Conservation (phyloP, 306 rosid genomes). For the Castanospermum australe region DNA sequence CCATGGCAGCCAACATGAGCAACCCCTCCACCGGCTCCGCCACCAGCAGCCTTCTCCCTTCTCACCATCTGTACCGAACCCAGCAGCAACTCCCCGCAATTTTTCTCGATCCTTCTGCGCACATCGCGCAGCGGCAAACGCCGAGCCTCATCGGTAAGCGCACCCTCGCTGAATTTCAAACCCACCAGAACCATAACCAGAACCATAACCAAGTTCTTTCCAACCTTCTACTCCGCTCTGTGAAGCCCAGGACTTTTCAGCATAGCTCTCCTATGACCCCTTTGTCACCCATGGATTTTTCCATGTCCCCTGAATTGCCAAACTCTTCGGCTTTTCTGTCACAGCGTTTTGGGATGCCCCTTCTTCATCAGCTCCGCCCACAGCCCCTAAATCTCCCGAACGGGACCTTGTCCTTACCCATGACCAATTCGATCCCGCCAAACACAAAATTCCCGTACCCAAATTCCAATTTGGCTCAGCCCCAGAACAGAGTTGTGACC, state of each 20-base stretch:
- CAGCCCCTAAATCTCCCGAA: constrained; percentile 21
- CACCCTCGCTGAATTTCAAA: constrained; percentile 59
- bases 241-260: constrained; percentile 51
- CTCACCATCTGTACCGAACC: constrained; percentile 47
- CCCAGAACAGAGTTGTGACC: constrained; percentile 16
- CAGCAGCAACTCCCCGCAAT: constrained; percentile 29
- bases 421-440: neutral
- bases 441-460: neutral
- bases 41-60: constrained; percentile 17
- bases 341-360: constrained; percentile 32
- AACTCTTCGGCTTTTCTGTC: neutral
- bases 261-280: constrained; percentile 51
- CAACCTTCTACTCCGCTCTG: constrained; percentile 43
- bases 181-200: constrained; percentile 33
- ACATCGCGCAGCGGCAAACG: constrained; percentile 48
- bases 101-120: constrained; percentile 38
- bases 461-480: neutral
- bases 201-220: constrained; percentile 19
- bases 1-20: constrained; percentile 38
- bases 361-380: constrained; percentile 47
- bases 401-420: neutral
- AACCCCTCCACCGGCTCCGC: neutral
- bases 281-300: constrained; percentile 52
- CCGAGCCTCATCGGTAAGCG: constrained; percentile 49
- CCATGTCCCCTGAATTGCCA: constrained; percentile 28